phyloP scores from a whole-genome alignment of 1,284 basidiomycete species.

The Ceratobasidium sp. region DNA sequence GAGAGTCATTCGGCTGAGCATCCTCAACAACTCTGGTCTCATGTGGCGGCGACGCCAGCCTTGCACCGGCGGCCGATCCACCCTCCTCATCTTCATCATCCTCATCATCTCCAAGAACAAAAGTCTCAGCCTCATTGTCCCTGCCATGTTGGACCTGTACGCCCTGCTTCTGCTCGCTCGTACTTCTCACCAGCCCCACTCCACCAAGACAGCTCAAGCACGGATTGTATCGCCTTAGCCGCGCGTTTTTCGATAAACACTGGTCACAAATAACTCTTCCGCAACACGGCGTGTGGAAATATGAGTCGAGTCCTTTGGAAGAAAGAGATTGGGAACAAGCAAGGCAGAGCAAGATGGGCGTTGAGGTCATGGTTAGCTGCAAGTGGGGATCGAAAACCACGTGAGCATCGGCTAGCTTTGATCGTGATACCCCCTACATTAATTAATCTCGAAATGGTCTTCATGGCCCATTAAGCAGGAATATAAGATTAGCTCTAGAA shows the following conservation, averaged over 20 bases:
- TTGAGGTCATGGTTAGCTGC: constrained; percentile 39
- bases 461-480: too few relatives aligned
- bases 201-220: constrained; percentile 48
- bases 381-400: constrained; percentile 27
- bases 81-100: constrained; percentile 60
- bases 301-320: not conserved
- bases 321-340: constrained; percentile 36
- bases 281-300: constrained; percentile 46
- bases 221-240: constrained; percentile 47
- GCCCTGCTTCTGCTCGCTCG: constrained; percentile 23
- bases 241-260: constrained; percentile 46
- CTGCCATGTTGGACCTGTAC: constrained; percentile 45
- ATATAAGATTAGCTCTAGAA: too few relatives aligned
- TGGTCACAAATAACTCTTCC: constrained; percentile 45
- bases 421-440: too few relatives aligned
- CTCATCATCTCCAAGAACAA: constrained; percentile 70
- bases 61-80: constrained; percentile 17
- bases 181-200: constrained; percentile 42
- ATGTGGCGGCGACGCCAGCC: not conserved
- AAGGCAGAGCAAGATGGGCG: constrained; percentile 27
- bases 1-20: not conserved
- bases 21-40: not conserved
- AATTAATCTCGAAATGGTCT: too few relatives aligned
- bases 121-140: constrained; percentile 50
- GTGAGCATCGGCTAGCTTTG: not conserved